Base-by-base conservation (phyloP, 2,329 filamentous ascomycete genomes). In the Tolypocladium paradoxum region DNA sequence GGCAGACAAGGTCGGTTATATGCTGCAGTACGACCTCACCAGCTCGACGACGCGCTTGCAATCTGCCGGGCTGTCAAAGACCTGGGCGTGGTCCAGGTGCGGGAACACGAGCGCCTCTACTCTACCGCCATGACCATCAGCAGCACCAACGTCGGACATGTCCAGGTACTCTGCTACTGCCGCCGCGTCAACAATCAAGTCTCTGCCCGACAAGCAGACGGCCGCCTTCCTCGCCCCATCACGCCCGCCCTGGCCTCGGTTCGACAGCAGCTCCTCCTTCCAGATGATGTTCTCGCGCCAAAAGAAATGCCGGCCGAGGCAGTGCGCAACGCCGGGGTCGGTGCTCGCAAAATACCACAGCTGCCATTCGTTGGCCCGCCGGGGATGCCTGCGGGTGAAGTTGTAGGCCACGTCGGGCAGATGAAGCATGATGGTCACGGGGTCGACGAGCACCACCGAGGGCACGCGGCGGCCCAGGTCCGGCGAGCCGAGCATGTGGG, bases 251-350 rank as follows among this genome's bases (percentile, higher is more conserved):
- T 33, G 20, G 47, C 52, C 35, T 22, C 46, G 31, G 22, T 52
- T 55, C 0, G 47, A 54, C 36, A 76, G 57, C 47, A 88, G 65
- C 56, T 87, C 82, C 48, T 87, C 81, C 58, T 80, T 82, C 85
- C 85, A 89, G 8, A 87, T 68, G 38, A 86, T 80, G 57, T 85
- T 87, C 58, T 88, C 76, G 29, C 74, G 74, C 86, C 85, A 89
- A 67, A 87, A 87, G 68, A 89, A 88, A 60, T 83, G 76, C 3
- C 85, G 71, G 0, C 77, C 79, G 1, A 89, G 70, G 11, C 79
- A 82, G 53, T 85, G 76, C 11, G 84, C 78, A 2, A 87, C 81
- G 2, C 82, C 82, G 31, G 82, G 79, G 58, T 89, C 85, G 52
- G 76, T 83, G 46, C 77, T 81, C 6, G 82, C 85, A 63, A 87